phyloP scores from a whole-genome alignment of 2,329 filamentous ascomycete genomes.

The Penicillium oxalicum region DNA sequence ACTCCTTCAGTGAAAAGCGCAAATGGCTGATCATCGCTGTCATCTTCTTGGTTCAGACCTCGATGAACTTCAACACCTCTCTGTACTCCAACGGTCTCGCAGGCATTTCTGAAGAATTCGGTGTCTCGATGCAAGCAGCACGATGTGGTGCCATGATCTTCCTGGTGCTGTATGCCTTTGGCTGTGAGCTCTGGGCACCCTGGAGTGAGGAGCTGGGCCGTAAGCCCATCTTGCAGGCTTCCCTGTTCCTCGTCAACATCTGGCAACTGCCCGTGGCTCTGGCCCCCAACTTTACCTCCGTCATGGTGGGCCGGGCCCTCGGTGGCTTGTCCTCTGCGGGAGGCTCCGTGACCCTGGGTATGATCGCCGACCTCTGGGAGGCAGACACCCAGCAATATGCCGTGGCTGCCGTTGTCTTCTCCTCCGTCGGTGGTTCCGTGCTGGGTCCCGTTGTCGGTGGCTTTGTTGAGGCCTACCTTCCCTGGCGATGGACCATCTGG shows the following conservation, averaged over 20 bases:
- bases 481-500: constrained; percentile 77
- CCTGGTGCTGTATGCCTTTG: constrained; percentile 73
- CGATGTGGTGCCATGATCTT: constrained; percentile 72
- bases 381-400: constrained; percentile 67
- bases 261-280: constrained; percentile 68
- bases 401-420: constrained; percentile 70
- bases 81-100: constrained; percentile 64
- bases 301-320: constrained; percentile 64
- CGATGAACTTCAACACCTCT: constrained; percentile 74
- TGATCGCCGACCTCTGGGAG: constrained; percentile 71
- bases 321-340: constrained; percentile 67
- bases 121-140: constrained; percentile 62
- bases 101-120: constrained; percentile 62
- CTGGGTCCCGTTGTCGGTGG: constrained; percentile 74
- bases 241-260: constrained; percentile 69
- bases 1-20: constrained; percentile 53
- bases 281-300: constrained; percentile 64
- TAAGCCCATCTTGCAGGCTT: constrained; percentile 67
- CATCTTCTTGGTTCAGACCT: constrained; percentile 67
- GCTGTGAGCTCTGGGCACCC: constrained; percentile 81
- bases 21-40: constrained; percentile 70
- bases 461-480: constrained; percentile 61
- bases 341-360: constrained; percentile 66
- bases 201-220: constrained; percentile 81
- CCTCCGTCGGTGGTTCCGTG: constrained; percentile 70